These are phyloP conservation scores for Nakaseomyces glabratus DNA, from an alignment of 1,139 yeast genomes.

Conservation along the genomic window DNA sequence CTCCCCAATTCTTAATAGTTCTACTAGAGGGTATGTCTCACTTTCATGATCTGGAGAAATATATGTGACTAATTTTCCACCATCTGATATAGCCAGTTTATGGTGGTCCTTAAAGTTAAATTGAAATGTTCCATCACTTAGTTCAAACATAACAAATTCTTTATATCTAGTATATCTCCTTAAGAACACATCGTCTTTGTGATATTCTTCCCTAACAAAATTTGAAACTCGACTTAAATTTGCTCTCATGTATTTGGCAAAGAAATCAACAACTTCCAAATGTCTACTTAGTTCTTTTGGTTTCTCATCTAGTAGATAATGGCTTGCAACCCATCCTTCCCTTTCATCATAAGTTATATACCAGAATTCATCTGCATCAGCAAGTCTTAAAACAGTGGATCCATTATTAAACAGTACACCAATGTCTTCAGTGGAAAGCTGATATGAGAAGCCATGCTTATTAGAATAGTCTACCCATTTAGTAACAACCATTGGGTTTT, in stretches of 20 bases:
- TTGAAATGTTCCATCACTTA: slow-evolving; percentile 88
- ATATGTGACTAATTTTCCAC: slow-evolving; percentile 70
- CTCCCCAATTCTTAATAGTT: slow-evolving; percentile 52
- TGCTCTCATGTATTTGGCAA: slow-evolving; percentile 75
- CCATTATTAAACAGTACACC: slow-evolving; percentile 89
- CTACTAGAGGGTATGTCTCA: slow-evolving; percentile 57
- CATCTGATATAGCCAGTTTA: slow-evolving; percentile 69
- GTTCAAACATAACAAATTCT: slow-evolving; percentile 81
- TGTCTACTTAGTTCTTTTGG: slow-evolving; percentile 60
- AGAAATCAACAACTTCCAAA: slow-evolving; percentile 73
- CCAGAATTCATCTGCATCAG: slow-evolving; percentile 56
- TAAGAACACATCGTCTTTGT: slow-evolving; percentile 57
- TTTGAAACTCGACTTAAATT: slow-evolving; percentile 68
- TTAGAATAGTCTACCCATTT: slow-evolving; percentile 98
- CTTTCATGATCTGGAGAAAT: slow-evolving; percentile 70
- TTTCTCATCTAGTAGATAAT: slow-evolving; percentile 46
- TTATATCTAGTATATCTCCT: slow-evolving; percentile 74
- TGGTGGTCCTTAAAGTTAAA: slow-evolving; percentile 94
- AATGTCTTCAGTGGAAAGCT: slow-evolving; percentile 77
- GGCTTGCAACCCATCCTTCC: slow-evolving; percentile 69
- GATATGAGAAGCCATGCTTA: slow-evolving; percentile 92
- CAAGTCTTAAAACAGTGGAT: slow-evolving; percentile 64
- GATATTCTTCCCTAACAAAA: slow-evolving; percentile 34
- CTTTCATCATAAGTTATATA: slow-evolving; percentile 47
- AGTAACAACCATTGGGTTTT: slow-evolving; percentile 67